A percentile compares a stretch with the other conserved stretches of the same genome.
These are phyloP conservation scores for Penicillium concentricum DNA, from an alignment of 2,329 filamentous ascomycete genomes.

Conservation along the genomic window DNA sequence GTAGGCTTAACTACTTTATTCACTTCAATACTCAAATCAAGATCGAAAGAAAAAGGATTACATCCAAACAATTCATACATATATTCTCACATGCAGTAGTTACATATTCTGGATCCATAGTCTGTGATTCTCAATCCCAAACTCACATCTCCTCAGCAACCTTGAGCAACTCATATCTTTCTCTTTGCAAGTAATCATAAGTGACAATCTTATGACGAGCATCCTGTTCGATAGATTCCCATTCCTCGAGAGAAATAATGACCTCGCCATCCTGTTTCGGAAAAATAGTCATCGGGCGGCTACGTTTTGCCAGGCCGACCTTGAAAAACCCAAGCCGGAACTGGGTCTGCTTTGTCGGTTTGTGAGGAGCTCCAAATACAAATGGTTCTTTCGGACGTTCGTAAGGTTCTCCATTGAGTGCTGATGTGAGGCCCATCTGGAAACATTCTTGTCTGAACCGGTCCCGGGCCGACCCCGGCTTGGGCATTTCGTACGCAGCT, in stretches of 20 bases:
- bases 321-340: constrained; percentile 19
- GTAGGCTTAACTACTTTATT: background rate
- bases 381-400: background rate
- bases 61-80: background rate
- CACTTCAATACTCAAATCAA: background rate
- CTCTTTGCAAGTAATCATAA: background rate
- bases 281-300: constrained; percentile 20
- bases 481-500: background rate
- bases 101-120: background rate
- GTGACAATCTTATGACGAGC: background rate
- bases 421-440: background rate
- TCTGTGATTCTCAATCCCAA: background rate
- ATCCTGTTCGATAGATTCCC: constrained; percentile 11
- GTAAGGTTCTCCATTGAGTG: background rate
- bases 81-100: background rate
- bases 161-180: background rate
- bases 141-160: background rate
- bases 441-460: background rate
- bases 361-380: background rate
- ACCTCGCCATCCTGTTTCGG: constrained; percentile 18
- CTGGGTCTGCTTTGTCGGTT: background rate
- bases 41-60: background rate
- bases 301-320: constrained; percentile 13
- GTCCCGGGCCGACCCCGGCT: background rate
- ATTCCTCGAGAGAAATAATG: constrained; percentile 9